Evolutionary conservation across 140 eudicot species (phyloP).

Genomic region (Stevia rebaudiana): DNA sequence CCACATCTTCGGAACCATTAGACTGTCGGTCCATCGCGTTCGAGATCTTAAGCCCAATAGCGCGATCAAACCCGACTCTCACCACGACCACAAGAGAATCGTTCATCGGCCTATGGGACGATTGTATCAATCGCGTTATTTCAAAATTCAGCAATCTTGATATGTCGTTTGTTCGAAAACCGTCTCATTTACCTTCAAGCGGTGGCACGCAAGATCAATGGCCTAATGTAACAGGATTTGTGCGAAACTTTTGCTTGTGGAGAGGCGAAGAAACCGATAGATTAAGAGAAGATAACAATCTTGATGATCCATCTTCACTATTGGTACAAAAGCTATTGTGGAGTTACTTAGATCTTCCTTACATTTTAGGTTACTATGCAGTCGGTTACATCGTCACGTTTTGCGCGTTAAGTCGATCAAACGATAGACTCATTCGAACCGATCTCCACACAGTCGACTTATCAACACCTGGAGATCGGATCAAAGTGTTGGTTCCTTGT

Average conservation of each 20-base stretch:
- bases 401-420: slow-evolving; percentile 60
- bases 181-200: slow-evolving; percentile 10
- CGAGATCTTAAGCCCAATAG: slow-evolving; percentile 49
- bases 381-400: slow-evolving; percentile 59
- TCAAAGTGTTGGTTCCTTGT: slow-evolving; percentile 63
- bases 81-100: slow-evolving; percentile 47
- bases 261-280: slow-evolving; percentile 74
- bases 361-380: slow-evolving; percentile 58
- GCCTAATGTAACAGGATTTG: slow-evolving; percentile 62
- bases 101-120: slow-evolving; percentile 70
- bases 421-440: slow-evolving; percentile 43
- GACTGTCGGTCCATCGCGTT: slow-evolving; percentile 54
- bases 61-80: slow-evolving; percentile 51
- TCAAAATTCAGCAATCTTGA: slow-evolving; percentile 47
- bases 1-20: slow-evolving; percentile 46
- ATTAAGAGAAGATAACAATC: slow-evolving; percentile 37
- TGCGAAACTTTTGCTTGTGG: slow-evolving; percentile 62
- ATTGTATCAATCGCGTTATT: slow-evolving; percentile 60
- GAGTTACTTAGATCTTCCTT: slow-evolving; percentile 69
- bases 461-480: slow-evolving; percentile 51
- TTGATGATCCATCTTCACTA: slow-evolving; percentile 46
- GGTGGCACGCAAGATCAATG: slow-evolving; percentile 56
- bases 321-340: slow-evolving; percentile 48
- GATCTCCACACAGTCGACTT: slow-evolving; percentile 62
- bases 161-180: slow-evolving; percentile 51